Percentiles rank a stretch among this genome's conserved stretches.
Conservation (phyloP, 805 yeast species). For the Candida maris region DNA sequence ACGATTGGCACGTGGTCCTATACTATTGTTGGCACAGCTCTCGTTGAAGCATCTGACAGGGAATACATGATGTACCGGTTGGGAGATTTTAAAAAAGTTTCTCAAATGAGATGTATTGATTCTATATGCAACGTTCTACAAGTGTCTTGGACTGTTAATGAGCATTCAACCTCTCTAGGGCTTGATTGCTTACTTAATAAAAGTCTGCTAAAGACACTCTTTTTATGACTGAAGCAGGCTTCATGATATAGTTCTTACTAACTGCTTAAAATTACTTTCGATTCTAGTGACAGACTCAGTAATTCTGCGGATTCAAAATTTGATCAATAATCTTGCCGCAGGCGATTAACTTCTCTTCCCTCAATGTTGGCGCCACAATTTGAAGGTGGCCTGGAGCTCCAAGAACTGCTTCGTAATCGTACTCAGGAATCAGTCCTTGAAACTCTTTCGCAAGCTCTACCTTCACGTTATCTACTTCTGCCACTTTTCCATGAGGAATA, state of each 20-base stretch:
- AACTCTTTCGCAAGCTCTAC: not conserved
- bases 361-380: conserved; percentile 49
- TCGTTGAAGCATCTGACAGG: conserved; percentile 4
- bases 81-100: conserved; percentile 8
- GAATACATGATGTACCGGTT: conserved; percentile 11
- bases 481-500: conserved; percentile 36
- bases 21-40: conserved; percentile 13
- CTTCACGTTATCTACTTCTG: conserved; percentile 19
- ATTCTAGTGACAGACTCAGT: too few relatives aligned
- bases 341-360: conserved; percentile 48
- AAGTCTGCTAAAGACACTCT: not conserved
- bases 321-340: conserved; percentile 3
- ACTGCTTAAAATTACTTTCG: too few relatives aligned
- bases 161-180: conserved; percentile 5
- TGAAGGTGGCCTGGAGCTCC: conserved; percentile 64
- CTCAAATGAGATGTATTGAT: conserved; percentile 5
- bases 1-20: conserved; percentile 16
- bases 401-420: conserved; percentile 47
- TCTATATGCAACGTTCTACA: conserved; percentile 11
- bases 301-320: conserved; percentile 1
- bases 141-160: conserved; percentile 10
- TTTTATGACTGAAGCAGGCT: not conserved
- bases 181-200: conserved; percentile 8
- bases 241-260: too few relatives aligned
- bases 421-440: conserved; percentile 22